Percentiles rank a stretch among this genome's conserved stretches.
phyloP scores from a whole-genome alignment of 1,139 yeast genomes.

The Candida sp. region DNA sequence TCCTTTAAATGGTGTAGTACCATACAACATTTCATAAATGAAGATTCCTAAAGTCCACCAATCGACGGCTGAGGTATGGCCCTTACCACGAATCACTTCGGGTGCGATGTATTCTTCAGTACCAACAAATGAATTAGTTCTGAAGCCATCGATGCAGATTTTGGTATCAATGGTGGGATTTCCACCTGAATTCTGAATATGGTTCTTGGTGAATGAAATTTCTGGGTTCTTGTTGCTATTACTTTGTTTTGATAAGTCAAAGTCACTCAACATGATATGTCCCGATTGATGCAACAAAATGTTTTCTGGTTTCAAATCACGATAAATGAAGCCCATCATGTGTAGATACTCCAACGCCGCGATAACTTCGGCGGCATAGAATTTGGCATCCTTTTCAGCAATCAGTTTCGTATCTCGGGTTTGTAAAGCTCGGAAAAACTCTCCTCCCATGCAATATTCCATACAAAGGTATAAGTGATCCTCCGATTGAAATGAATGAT shows the following conservation, averaged over 20 bases:
- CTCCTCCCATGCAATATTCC: slow-evolving; percentile 99
- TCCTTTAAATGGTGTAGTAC: slow-evolving; percentile 96
- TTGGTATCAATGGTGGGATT: slow-evolving; percentile 71
- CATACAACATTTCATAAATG: slow-evolving; percentile 89
- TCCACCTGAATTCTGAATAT: slow-evolving; percentile 16
- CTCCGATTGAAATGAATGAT: slow-evolving; percentile 95
- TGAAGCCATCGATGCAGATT: slow-evolving; percentile 91
- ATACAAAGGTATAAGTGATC: slow-evolving; percentile 92
- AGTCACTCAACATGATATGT: slow-evolving; percentile 96
- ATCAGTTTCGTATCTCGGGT: slow-evolving; percentile 86
- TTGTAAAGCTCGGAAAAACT: slow-evolving; percentile 93
- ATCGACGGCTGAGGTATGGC: slow-evolving; percentile 97
- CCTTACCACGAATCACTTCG: slow-evolving; percentile 94
- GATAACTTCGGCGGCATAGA: slow-evolving; percentile 96
- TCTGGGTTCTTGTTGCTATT: slow-evolving; percentile 61
- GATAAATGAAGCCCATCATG: slow-evolving; percentile 92
- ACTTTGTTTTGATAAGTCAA: slow-evolving; percentile 90
- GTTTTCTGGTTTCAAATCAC: slow-evolving; percentile 95
- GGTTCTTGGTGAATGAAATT: slow-evolving; percentile 31
- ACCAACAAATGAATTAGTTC: slow-evolving; percentile 97
- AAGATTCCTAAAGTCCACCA: slow-evolving; percentile 99
- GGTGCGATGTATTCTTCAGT: slow-evolving; percentile 99
- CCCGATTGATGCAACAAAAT: slow-evolving; percentile 93
- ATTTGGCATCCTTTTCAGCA: slow-evolving; percentile 83
- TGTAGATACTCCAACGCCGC: slow-evolving; percentile 97